A percentile compares a stretch with the other conserved stretches of the same genome.
Conservation (phyloP, 2,329 filamentous ascomycete species). For the Aspergillus nomiae region DNA sequence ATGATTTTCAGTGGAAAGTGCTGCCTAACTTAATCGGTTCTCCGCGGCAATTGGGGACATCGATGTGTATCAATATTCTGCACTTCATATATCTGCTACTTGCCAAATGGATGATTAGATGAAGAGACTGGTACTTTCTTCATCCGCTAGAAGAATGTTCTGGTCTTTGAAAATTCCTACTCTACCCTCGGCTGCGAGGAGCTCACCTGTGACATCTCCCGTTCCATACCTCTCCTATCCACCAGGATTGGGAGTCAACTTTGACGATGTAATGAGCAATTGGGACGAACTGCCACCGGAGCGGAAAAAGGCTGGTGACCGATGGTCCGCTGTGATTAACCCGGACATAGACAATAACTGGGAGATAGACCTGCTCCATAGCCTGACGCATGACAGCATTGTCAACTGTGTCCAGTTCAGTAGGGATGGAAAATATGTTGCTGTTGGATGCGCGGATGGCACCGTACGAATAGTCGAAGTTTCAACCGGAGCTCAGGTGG, state of each 20-base stretch:
- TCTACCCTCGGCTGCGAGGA: not conserved
- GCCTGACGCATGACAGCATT: not conserved
- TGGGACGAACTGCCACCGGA: not conserved
- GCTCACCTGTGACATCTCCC: not conserved
- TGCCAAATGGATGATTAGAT: not conserved
- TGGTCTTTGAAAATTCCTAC: not conserved
- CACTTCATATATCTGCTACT: not conserved
- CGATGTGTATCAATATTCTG: not conserved
- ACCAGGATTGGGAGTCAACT: not conserved
- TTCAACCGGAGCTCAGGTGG: not conserved
- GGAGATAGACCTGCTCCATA: not conserved
- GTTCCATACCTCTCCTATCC: not conserved
- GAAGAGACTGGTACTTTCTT: not conserved
- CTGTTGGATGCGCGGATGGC: not conserved
- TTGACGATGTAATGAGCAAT: not conserved
- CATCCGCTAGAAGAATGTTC: not conserved
- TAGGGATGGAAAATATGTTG: not conserved
- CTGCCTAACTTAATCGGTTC: not conserved
- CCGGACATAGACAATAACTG: not conserved
- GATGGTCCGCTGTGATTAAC: not conserved
- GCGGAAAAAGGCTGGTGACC: not conserved
- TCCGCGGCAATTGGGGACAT: not conserved
- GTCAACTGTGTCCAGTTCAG: not conserved
- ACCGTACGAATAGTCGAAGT: not conserved
- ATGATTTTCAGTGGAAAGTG: not conserved